These are phyloP conservation scores for Candida maris DNA, from an alignment of 805 yeast genomes.

Conservation along the genomic window DNA sequence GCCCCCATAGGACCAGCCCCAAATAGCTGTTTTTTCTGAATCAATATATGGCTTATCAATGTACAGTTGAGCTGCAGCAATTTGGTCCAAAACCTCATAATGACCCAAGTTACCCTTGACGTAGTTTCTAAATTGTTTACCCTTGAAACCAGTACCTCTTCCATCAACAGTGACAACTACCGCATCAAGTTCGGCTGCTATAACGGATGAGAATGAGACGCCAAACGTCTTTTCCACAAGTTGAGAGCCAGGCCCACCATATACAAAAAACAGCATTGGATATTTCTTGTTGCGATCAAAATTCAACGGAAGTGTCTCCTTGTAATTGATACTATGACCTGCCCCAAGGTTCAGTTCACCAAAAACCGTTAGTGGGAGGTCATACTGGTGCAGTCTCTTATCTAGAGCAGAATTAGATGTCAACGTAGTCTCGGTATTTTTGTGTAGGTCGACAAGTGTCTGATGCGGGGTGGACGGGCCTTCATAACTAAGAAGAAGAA, in stretches of 20 bases:
- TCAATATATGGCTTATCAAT: constrained; percentile 61
- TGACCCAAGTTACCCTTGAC: constrained; percentile 83
- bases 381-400: constrained; percentile 39
- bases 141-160: constrained; percentile 92
- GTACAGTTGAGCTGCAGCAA: constrained; percentile 78
- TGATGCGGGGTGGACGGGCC: constrained; percentile 86
- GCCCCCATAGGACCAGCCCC: constrained; percentile 99
- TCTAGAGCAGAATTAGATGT: constrained; percentile 45
- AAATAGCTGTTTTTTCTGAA: constrained; percentile 65
- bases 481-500: constrained; percentile 59
- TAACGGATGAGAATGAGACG: constrained; percentile 65
- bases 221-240: constrained; percentile 61
- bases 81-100: constrained; percentile 83
- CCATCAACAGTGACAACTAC: constrained; percentile 96
- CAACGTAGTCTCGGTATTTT: constrained; percentile 36
- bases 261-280: constrained; percentile 85
- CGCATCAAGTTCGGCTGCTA: constrained; percentile 73
- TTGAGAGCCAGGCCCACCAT: constrained; percentile 96
- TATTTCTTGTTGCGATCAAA: constrained; percentile 62
- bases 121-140: constrained; percentile 67
- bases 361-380: constrained; percentile 53
- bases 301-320: constrained; percentile 73
- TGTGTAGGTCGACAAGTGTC: constrained; percentile 55
- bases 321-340: constrained; percentile 47
- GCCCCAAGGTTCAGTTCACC: constrained; percentile 46